Base-by-base conservation (phyloP, 345 rosid species). In the Gynandropsis gynandra region DNA sequence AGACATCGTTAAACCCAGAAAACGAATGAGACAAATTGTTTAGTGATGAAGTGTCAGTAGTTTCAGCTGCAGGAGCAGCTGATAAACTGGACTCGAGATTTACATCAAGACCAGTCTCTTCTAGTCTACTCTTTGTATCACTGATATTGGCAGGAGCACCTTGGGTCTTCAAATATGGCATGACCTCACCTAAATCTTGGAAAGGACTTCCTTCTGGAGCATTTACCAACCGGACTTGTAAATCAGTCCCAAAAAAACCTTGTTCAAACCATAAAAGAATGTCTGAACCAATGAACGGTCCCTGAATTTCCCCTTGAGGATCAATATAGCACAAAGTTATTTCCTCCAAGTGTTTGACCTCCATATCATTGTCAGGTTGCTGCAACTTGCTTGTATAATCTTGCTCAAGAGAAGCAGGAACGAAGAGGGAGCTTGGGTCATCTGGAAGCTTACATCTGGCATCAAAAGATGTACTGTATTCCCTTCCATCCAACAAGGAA, bases 161-260 rank as follows among this genome's bases (percentile, higher is more conserved):
- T 33, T 57, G 66, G 19, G 52, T 42, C 48, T 66, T 80, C n/a
- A 89, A 58, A 51, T 77, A 79, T 5, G 84, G 85, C 79, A 89
- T 75, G 47, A 81, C 60, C 27, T 66, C 78, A 24, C 95, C 90
- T 31, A 86, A 68, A 59, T 67, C 80, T 58, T 52, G 80, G 68
- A 86, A 86, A 58, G 90, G 78, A 40, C 76, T 75, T 54, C 85
- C 90, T 50, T 82, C 82, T 19, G 76, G 80, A 48, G 86, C 90
- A 75, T 78, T 81, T 35, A 72, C 80, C 70, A 81, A 69, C 47
- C 90, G 76, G 43, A 86, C 90, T 7, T 72, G 90, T 64, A 89
- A 76, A 59, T 89, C 95, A 17, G 75, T 70, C 24, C 90, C 94
- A 71, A 89, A 89, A 70, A 83, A 89, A 1, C 96, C 97, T 71